These are phyloP conservation scores for Candida anutae DNA, from an alignment of 1,139 yeast species.

Conservation along the genomic window DNA sequence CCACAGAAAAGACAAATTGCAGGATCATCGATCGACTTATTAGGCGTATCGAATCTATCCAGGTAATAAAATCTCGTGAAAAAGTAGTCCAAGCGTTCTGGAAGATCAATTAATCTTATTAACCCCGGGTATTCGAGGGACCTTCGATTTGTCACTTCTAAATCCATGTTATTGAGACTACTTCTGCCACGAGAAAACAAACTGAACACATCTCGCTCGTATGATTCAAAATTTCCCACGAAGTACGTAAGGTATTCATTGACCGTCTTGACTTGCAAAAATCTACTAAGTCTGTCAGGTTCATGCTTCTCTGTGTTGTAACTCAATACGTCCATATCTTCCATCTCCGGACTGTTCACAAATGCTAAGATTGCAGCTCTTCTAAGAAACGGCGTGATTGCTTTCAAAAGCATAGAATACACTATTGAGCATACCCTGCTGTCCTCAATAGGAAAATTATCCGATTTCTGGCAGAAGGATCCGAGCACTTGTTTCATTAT, in stretches of 20 bases:
- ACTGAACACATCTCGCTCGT: constrained; percentile 13
- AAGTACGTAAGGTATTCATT: constrained; percentile 7
- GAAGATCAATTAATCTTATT: constrained; percentile 49
- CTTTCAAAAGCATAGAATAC: constrained; percentile 48
- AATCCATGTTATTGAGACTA: neutral
- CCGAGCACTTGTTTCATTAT: constrained; percentile 7
- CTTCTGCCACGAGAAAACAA: constrained; percentile 10
- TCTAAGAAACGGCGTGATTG: constrained; percentile 62
- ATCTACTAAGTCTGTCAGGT: constrained; percentile 48
- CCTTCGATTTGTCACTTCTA: constrained; percentile 2
- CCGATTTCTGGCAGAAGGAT: neutral
- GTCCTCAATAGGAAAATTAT: constrained; percentile 3
- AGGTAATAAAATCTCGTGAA: constrained; percentile 52
- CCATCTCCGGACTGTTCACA: constrained; percentile 49
- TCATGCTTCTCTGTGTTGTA: constrained; percentile 27
- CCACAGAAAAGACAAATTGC: constrained; percentile 88
- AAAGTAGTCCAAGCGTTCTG: constrained; percentile 62
- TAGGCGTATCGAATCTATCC: constrained; percentile 34
- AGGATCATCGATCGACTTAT: constrained; percentile 54
- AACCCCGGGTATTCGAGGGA: constrained; percentile 62
- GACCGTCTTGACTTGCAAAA: constrained; percentile 43
- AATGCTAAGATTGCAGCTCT: constrained; percentile 53
- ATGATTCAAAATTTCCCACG: constrained; percentile 4
- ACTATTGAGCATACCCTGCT: constrained; percentile 28
- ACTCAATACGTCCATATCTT: constrained; percentile 21